These are phyloP conservation scores for Pinus albicaulis DNA, from an alignment of 75 land plant genomes.

Conservation along the genomic window DNA sequence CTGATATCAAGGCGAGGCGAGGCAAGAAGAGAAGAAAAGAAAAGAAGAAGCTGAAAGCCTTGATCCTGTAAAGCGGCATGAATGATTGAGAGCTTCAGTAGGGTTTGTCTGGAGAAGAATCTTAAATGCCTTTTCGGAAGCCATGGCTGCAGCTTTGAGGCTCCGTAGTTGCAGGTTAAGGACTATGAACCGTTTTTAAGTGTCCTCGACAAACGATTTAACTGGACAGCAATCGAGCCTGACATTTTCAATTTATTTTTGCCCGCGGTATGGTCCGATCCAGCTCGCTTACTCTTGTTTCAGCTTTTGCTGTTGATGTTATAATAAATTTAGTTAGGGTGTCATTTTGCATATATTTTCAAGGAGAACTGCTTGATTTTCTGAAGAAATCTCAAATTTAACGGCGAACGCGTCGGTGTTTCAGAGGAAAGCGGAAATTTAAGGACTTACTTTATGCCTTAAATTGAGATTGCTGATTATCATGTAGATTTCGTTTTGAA, in stretches of 20 bases:
- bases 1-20: neutral
- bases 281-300: neutral
- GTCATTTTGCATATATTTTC: neutral
- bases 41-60: neutral
- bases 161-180: neutral
- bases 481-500: neutral
- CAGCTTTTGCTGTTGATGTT: neutral
- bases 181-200: neutral
- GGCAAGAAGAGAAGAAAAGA: neutral
- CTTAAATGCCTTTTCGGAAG: neutral
- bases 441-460: neutral
- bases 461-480: neutral
- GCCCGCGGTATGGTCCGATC: neutral
- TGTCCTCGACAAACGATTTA: neutral
- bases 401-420: neutral
- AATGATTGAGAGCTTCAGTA: neutral
- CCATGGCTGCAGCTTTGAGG: neutral
- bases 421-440: too few relatives aligned
- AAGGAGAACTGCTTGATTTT: neutral
- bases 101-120: neutral
- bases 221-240: neutral
- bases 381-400: neutral
- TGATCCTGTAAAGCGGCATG: neutral
- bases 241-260: neutral
- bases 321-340: conserved; percentile 8